Base-by-base conservation (phyloP, 305 asterid species). In the Fraxinus dipetala region DNA sequence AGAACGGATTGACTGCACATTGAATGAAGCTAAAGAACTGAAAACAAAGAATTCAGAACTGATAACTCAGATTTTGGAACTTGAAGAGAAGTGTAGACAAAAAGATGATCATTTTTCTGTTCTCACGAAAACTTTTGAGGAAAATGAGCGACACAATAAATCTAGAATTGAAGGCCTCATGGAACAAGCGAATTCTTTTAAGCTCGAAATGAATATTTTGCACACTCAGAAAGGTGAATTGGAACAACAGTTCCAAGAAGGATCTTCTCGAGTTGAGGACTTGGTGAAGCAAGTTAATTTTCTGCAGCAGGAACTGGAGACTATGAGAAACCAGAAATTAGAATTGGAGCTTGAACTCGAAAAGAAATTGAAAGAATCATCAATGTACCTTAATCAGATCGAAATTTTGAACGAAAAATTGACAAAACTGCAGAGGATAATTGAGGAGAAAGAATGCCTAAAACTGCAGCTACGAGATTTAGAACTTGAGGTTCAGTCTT, bases 401-500 rank as follows among this genome's bases (percentile, higher is more conserved):
- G 91, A 87, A 65, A 81, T 13, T 26, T 56, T 86, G 90, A 82
- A 79, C 77, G 88, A 82, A 3, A 88, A 93, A 78, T 3, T 88
- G 61, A 72, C 28, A 28, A 35, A 43, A 45, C 67, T 35, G 81
- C 80, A 85, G 74, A 70, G 30, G 13, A 38, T 59, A 31, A 63
- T 14, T 5, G 72, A 83, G 28, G 91, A 86, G 77, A 84, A 84
- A 32, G 89, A 78, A 81, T 45, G 85, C 70, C 65, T 78, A 0
- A 79, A 79, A 78, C 80, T 34, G 35, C 81, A 79, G 34, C 59
- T 85, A 35, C 79, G 79, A 28, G 85, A 82, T 5, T 84, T 90
- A 43, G 89, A 88, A 79, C 80, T 51, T 14, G 85, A 89, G 80
- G 73, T 90, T 28, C 59, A 80, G 31, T 78, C 90, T 0, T 76